Percentiles rank a stretch among this genome's conserved stretches.
Conservation (phyloP, 2,329 filamentous ascomycete genomes). For the Colletotrichum simmondsii region DNA sequence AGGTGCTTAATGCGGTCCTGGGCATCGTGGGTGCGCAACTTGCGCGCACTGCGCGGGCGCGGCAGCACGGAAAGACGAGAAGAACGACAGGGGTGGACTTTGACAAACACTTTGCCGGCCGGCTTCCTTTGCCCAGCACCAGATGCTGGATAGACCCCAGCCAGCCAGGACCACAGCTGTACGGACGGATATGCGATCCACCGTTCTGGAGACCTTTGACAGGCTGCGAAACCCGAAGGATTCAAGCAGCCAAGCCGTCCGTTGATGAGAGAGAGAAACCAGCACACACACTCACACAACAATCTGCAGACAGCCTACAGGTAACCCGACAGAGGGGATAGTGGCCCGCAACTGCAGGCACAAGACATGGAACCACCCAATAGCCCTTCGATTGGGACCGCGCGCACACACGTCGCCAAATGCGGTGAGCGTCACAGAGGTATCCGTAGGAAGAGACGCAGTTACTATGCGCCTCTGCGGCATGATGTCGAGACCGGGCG, state of each 20-base stretch:
- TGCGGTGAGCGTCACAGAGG: slow-evolving; percentile 21
- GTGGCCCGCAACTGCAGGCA: slow-evolving; percentile 30
- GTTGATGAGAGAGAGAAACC: not conserved
- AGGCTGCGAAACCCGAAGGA: not conserved
- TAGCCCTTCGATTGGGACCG: slow-evolving; percentile 15
- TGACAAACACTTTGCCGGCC: not conserved
- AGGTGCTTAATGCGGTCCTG: not conserved
- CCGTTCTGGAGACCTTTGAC: not conserved
- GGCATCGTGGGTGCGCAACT: not conserved
- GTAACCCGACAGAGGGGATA: slow-evolving; percentile 30
- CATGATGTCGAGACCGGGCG: not conserved
- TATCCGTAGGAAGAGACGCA: not conserved
- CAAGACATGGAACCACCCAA: slow-evolving; percentile 12
- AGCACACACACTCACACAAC: not conserved
- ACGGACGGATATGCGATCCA: slow-evolving; percentile 13
- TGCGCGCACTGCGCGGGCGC: not conserved
- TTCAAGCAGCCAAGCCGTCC: not conserved
- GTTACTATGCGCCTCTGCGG: not conserved
- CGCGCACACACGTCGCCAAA: slow-evolving; percentile 4
- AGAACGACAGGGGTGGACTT: not conserved
- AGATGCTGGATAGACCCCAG: not conserved
- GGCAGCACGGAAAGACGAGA: not conserved
- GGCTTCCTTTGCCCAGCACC: not conserved
- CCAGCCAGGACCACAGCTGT: not conserved
- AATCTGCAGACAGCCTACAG: not conserved